Percentiles rank a stretch among this genome's conserved stretches.
These are phyloP conservation scores for Turnera subulata DNA, from an alignment of 345 rosid species.

Conservation along the genomic window DNA sequence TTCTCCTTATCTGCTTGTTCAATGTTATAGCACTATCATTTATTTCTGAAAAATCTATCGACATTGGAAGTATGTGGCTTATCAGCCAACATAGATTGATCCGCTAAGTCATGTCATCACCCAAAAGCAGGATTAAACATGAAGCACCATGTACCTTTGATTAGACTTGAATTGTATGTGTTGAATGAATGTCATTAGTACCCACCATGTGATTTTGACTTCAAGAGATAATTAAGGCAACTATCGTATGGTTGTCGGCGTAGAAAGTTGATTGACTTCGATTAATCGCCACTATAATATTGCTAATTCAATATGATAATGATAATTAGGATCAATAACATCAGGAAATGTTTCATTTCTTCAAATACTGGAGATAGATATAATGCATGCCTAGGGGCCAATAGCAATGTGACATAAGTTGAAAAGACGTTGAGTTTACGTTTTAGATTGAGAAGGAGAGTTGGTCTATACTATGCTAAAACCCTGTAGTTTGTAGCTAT, in stretches of 20 bases:
- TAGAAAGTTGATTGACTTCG: neutral
- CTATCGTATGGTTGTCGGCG: too few species aligned
- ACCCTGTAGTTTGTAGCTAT: too few species aligned
- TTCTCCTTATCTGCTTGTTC: too few species aligned
- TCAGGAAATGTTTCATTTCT: neutral
- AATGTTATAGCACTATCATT: too few species aligned
- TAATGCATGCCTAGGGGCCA: neutral
- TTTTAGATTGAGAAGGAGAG: neutral
- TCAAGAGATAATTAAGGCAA: neutral
- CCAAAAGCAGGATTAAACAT: constrained; percentile 10
- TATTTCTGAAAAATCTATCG: too few species aligned
- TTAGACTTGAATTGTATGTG: constrained; percentile 3
- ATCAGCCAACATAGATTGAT: neutral
- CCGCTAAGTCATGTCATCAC: constrained; percentile 11
- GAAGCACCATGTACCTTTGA: neutral
- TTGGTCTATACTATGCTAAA: too few species aligned
- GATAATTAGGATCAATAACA: neutral
- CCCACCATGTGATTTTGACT: neutral
- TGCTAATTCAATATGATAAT: too few species aligned
- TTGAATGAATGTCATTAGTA: constrained; percentile 3
- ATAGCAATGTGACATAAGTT: too few species aligned
- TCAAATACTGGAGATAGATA: neutral
- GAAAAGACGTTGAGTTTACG: neutral
- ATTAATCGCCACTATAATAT: too few species aligned
- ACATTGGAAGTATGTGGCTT: too few species aligned